A percentile compares a stretch with the other conserved stretches of the same genome.
Conservation (phyloP, 2,329 filamentous ascomycete species). For the Xylaria sp. region DNA sequence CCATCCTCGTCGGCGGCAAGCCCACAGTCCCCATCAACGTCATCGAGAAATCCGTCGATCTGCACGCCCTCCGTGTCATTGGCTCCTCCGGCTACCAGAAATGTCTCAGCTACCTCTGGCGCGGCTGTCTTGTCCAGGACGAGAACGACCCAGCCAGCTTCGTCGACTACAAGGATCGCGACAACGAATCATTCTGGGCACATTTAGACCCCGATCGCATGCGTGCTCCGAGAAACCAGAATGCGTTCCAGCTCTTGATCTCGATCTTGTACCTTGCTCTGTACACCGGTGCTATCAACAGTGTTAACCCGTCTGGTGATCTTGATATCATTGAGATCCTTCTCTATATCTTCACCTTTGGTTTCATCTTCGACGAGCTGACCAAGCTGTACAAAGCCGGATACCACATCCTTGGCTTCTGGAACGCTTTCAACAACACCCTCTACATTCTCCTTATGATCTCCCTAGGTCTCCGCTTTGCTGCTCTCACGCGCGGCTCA, state of each 20-base stretch:
- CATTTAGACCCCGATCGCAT: conserved; percentile 95
- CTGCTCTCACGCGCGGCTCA: conserved; percentile 62
- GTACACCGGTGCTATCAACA: conserved; percentile 90
- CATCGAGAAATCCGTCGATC: conserved; percentile 86
- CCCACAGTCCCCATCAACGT: conserved; percentile 76
- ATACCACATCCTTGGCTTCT: conserved; percentile 85
- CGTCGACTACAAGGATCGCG: conserved; percentile 78
- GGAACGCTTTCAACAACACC: conserved; percentile 89
- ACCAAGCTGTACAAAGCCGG: conserved; percentile 94
- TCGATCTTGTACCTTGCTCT: conserved; percentile 77
- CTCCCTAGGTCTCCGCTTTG: conserved; percentile 72
- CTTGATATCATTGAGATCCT: conserved; percentile 78
- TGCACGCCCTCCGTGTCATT: conserved; percentile 84
- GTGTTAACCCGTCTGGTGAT: conserved; percentile 78
- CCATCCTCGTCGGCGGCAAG: conserved; percentile 66
- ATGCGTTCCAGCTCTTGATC: conserved; percentile 77
- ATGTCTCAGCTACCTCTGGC: conserved; percentile 89
- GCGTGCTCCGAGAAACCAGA: conserved; percentile 88
- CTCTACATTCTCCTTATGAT: conserved; percentile 74
- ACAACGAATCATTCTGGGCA: conserved; percentile 67
- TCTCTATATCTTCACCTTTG: conserved; percentile 85
- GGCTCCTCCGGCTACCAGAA: conserved; percentile 93
- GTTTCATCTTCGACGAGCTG: conserved; percentile 82
- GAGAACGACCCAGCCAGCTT: conserved; percentile 87
- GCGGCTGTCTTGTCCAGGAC: conserved; percentile 94